These are phyloP conservation scores for Penicillium lagena DNA, from an alignment of 495 filamentous ascomycete species.

Conservation along the genomic window DNA sequence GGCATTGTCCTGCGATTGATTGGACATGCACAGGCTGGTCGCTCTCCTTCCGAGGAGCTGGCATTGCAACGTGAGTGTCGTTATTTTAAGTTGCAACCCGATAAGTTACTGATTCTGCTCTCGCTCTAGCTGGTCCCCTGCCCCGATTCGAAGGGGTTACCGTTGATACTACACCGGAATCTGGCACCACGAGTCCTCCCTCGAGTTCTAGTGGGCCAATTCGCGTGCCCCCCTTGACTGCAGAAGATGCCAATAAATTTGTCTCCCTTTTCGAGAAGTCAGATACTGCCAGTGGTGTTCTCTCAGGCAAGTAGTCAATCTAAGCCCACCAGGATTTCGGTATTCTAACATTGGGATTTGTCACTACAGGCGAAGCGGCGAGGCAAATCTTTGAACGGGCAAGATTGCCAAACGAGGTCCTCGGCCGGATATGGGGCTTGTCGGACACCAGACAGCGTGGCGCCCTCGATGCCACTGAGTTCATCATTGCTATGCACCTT, in stretches of 20 bases:
- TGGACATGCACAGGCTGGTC: constrained; percentile 86
- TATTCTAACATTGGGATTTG: background rate
- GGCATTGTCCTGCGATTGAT: constrained; percentile 88
- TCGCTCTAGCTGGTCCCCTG: constrained; percentile 67
- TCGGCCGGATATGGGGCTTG: constrained; percentile 92
- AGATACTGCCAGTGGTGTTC: constrained; percentile 65
- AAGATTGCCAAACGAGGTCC: constrained; percentile 77
- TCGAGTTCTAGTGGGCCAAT: constrained; percentile 69
- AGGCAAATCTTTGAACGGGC: constrained; percentile 94
- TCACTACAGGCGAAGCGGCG: constrained; percentile 61
- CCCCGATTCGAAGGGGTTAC: constrained; percentile 79
- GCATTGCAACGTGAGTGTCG: constrained; percentile 53
- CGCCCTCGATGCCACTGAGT: constrained; percentile 81
- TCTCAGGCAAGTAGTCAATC: constrained; percentile 56
- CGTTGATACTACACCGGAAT: constrained; percentile 32
- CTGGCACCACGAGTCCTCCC: constrained; percentile 45
- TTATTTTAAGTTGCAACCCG: background rate
- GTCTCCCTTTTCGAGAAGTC: constrained; percentile 81
- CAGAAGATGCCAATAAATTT: constrained; percentile 87
- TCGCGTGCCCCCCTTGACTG: constrained; percentile 81
- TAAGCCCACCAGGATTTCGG: background rate
- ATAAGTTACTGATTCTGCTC: constrained; percentile 9
- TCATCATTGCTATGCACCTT: constrained; percentile 97
- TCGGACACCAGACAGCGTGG: constrained; percentile 90
- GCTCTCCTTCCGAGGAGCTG: constrained; percentile 71